Evolutionary conservation across 129 eudicot species (phyloP).

Genomic region (Helichrysum umbraculigerum): DNA sequence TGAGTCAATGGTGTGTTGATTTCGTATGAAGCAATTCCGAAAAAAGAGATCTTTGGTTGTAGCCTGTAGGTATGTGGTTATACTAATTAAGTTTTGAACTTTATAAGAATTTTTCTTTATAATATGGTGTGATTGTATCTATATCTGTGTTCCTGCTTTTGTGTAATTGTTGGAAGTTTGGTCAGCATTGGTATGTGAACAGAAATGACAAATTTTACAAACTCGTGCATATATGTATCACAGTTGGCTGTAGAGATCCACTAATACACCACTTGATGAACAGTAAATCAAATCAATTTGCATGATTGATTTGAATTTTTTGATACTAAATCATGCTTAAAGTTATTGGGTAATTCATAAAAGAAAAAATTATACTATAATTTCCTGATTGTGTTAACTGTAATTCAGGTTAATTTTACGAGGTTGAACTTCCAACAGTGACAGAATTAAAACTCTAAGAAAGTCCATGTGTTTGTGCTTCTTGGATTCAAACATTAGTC

Average conservation of each 20-base stretch:
- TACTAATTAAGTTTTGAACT: conserved; percentile 2
- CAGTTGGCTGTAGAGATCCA: conserved; percentile 22
- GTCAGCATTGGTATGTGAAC: conserved; percentile 15
- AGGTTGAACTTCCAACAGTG: conserved; percentile 18
- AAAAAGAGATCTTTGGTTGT: conserved; percentile 18
- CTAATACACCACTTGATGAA: neutral
- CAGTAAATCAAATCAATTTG: neutral
- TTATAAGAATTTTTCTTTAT: neutral
- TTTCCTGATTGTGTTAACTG: neutral
- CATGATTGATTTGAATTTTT: conserved; percentile 18
- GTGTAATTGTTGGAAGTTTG: conserved; percentile 11
- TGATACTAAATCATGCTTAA: conserved; percentile 17
- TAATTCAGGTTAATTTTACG: neutral
- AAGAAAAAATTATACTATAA: neutral
- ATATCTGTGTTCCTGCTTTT: neutral
- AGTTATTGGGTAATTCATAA: neutral
- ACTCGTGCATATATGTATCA: neutral
- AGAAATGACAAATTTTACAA: neutral
- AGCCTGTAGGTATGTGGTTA: conserved; percentile 19
- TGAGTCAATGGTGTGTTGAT: conserved; percentile 27
- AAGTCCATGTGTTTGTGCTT: neutral
- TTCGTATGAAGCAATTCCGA: conserved; percentile 6
- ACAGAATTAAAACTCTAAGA: neutral
- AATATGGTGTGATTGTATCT: neutral
- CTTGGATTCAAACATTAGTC: neutral